phyloP scores from a whole-genome alignment of 2,329 filamentous ascomycete genomes.

The Monosporascus sp. region DNA sequence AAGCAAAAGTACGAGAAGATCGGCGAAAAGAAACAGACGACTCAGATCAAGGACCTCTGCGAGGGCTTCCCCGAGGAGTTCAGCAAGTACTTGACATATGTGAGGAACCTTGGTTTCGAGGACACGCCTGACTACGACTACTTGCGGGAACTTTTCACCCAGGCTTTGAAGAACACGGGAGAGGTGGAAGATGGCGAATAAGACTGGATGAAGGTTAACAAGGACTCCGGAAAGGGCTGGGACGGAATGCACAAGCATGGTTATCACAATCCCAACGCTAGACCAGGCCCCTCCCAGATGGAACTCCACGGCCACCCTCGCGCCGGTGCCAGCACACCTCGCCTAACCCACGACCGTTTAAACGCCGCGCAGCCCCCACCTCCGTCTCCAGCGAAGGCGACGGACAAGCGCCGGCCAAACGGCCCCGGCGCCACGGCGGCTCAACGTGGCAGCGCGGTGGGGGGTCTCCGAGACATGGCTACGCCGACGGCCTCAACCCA shows the following conservation, averaged over 20 bases:
- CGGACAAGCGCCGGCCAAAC: conserved; percentile 76
- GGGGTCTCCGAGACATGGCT: conserved; percentile 68
- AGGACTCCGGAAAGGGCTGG: conserved; percentile 79
- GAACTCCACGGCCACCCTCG: conserved; percentile 74
- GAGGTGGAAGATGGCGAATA: conserved; percentile 98
- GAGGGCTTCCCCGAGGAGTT: conserved; percentile 96
- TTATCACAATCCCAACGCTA: conserved; percentile 70
- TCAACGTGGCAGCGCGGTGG: conserved; percentile 72
- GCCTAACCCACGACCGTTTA: conserved; percentile 81
- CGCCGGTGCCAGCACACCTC: conserved; percentile 60
- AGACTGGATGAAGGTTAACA: conserved; percentile 98
- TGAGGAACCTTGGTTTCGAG: conserved; percentile 96
- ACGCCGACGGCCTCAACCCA: conserved; percentile 88
- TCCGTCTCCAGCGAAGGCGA: conserved; percentile 78
- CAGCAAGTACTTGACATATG: conserved; percentile 94
- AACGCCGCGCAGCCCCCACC: conserved; percentile 88
- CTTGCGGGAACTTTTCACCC: conserved; percentile 90
- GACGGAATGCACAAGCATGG: conserved; percentile 69
- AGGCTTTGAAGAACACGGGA: conserved; percentile 88
- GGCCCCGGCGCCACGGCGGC: conserved; percentile 65
- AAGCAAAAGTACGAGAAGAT: conserved; percentile 99
- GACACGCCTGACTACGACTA: conserved; percentile 99
- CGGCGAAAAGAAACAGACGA: conserved; percentile 99
- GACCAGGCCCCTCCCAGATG: conserved; percentile 77
- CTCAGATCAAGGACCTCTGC: conserved; percentile 91